Evolutionary conservation across 2,329 filamentous ascomycete species (phyloP).

Genomic region (Emmonsiellopsis sp.): DNA sequence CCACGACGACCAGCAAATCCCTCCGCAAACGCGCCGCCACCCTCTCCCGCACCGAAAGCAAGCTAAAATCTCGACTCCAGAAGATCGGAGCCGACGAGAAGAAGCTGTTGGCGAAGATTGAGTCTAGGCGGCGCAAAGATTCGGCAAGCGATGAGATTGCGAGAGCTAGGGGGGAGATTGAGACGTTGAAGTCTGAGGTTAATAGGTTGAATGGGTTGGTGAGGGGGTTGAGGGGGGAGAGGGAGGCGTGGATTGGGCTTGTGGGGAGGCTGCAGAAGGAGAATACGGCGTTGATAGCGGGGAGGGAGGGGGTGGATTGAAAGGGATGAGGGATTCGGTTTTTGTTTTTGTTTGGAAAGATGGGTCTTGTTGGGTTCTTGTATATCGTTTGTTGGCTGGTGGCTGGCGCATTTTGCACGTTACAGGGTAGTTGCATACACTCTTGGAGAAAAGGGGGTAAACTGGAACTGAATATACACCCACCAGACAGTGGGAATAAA

Average conservation of each 20-base stretch:
- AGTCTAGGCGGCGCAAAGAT: constrained; percentile 29
- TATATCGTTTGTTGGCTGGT: neutral
- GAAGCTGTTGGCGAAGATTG: constrained; percentile 32
- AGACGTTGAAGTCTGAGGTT: constrained; percentile 40
- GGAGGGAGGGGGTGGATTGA: neutral
- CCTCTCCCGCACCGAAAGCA: constrained; percentile 25
- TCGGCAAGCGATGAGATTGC: constrained; percentile 36
- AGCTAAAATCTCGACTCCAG: constrained; percentile 29
- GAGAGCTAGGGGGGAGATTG: constrained; percentile 33
- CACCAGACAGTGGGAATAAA: too few species aligned
- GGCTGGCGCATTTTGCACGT: neutral
- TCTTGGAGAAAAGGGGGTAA: too few species aligned
- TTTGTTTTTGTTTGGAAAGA: neutral
- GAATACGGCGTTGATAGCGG: constrained; percentile 41
- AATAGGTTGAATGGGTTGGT: constrained; percentile 40
- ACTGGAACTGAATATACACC: too few species aligned
- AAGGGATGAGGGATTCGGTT: neutral
- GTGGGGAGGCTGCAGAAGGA: constrained; percentile 49
- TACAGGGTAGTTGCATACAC: too few species aligned
- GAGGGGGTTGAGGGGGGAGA: constrained; percentile 40
- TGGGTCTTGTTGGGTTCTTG: neutral
- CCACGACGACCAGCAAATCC: constrained; percentile 4
- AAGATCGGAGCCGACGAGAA: constrained; percentile 35
- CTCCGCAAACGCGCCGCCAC: constrained; percentile 20
- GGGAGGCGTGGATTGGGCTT: constrained; percentile 41